Percentiles rank a stretch among this genome's conserved stretches.
Evolutionary conservation across 495 filamentous ascomycete species (phyloP).

Genomic region (Aspergillus indologenus): DNA sequence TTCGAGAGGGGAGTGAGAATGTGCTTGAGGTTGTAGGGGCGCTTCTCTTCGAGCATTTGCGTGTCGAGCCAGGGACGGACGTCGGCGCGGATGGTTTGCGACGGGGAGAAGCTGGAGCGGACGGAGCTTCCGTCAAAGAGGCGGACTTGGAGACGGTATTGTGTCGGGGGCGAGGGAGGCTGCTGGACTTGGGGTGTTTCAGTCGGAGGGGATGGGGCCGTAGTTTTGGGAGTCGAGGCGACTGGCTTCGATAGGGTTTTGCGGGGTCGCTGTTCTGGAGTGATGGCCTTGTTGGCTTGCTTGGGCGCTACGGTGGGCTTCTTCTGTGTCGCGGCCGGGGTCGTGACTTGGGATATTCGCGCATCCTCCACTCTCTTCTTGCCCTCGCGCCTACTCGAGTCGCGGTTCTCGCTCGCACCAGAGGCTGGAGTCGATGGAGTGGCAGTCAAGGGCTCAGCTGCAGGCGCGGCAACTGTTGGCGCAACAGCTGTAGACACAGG

Average conservation of each 20-base stretch:
- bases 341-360: not conserved
- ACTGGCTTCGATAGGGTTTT: constrained; percentile 17
- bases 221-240: not conserved
- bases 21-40: constrained; percentile 80
- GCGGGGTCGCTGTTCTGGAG: not conserved
- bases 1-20: constrained; percentile 77
- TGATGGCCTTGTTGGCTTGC: constrained; percentile 7
- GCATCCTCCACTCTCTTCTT: constrained; percentile 10
- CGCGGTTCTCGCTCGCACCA: not conserved
- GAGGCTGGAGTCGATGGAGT: not conserved
- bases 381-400: not conserved
- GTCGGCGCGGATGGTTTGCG: constrained; percentile 58
- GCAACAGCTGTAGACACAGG: constrained; percentile 3
- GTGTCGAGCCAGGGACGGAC: constrained; percentile 77
- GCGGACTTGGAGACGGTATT: constrained; percentile 70
- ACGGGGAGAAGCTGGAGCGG: constrained; percentile 63
- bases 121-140: constrained; percentile 82
- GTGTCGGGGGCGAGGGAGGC: constrained; percentile 29
- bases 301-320: constrained; percentile 6
- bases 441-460: not conserved
- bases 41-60: constrained; percentile 42
- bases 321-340: constrained; percentile 1
- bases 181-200: constrained; percentile 14
- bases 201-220: not conserved
- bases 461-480: constrained; percentile 13